phyloP scores from a whole-genome alignment of 2,329 filamentous ascomycete species.

The Microsporum ferrugineum region DNA sequence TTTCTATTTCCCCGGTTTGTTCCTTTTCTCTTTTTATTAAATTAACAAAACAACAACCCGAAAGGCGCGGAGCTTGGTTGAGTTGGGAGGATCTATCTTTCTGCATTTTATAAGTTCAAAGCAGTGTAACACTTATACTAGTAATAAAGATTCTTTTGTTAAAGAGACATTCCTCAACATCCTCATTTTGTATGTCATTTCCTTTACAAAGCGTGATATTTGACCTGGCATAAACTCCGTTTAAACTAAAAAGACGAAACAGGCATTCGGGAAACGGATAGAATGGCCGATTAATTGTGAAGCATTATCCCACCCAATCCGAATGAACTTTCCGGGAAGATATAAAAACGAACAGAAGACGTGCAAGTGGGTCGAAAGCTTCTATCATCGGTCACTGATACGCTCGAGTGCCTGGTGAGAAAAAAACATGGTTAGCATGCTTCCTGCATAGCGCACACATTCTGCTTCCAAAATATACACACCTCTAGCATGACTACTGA shows the following conservation, averaged over 20 bases:
- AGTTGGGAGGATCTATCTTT: neutral
- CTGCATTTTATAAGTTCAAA: neutral
- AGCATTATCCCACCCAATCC: slow-evolving; percentile 3
- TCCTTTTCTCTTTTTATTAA: neutral
- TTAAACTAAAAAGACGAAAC: neutral
- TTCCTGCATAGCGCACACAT: neutral
- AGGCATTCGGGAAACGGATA: neutral
- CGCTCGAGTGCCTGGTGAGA: slow-evolving; percentile 29
- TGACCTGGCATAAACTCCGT: slow-evolving; percentile 5
- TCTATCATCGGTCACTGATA: slow-evolving; percentile 32
- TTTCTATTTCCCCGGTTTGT: neutral
- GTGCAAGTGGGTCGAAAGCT: neutral
- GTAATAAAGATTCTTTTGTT: neutral
- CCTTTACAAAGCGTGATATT: slow-evolving; percentile 1
- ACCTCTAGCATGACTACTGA: slow-evolving; percentile 96
- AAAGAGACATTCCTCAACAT: neutral
- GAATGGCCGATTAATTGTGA: neutral
- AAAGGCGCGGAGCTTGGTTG: neutral
- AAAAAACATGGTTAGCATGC: slow-evolving; percentile 1
- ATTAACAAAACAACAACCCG: neutral
- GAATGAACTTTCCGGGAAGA: neutral
- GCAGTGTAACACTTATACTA: slow-evolving; percentile 1
- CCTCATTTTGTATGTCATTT: neutral
- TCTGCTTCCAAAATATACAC: slow-evolving; percentile 7
- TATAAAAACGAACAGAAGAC: neutral